A percentile compares a stretch with the other conserved stretches of the same genome.
These are phyloP conservation scores for Prunus salicina DNA, from an alignment of 306 rosid species.

Conservation along the genomic window DNA sequence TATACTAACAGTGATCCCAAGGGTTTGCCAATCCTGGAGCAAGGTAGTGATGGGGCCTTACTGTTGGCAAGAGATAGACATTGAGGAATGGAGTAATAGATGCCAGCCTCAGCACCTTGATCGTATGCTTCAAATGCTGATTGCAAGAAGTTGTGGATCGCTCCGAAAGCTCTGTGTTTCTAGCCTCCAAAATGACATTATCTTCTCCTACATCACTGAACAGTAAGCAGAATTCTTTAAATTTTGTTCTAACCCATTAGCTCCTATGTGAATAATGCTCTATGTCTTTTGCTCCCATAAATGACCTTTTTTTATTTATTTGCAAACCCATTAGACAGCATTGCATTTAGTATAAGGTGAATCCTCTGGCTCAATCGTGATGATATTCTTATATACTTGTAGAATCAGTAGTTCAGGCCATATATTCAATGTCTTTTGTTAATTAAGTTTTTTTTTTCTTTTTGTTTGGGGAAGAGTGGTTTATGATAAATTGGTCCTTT, in stretches of 20 bases:
- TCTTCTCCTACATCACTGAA: constrained; percentile 79
- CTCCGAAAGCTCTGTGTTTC: constrained; percentile 78
- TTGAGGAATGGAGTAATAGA: constrained; percentile 79
- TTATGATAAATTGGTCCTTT: constrained; percentile 1
- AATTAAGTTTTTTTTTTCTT: not conserved
- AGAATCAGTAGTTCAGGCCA: not conserved
- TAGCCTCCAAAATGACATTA: constrained; percentile 50
- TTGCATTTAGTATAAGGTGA: not conserved
- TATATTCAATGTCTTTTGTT: not conserved
- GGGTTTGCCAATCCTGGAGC: constrained; percentile 91
- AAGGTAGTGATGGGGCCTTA: constrained; percentile 78
- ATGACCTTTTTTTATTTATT: not conserved
- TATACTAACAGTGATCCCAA: constrained; percentile 71
- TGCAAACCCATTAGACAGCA: not conserved
- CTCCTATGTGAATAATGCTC: not conserved
- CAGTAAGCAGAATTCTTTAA: constrained; percentile 54
- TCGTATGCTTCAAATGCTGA: constrained; percentile 66
- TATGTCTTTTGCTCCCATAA: not conserved
- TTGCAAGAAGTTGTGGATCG: constrained; percentile 71
- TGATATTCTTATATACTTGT: not conserved
- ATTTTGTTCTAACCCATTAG: not conserved
- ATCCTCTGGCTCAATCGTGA: not conserved
- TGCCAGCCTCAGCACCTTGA: constrained; percentile 61
- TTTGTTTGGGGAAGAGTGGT: not conserved
- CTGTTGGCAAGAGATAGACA: constrained; percentile 97